Evolutionary conservation across 306 rosid species (phyloP).

Genomic region (Datisca glomerata): DNA sequence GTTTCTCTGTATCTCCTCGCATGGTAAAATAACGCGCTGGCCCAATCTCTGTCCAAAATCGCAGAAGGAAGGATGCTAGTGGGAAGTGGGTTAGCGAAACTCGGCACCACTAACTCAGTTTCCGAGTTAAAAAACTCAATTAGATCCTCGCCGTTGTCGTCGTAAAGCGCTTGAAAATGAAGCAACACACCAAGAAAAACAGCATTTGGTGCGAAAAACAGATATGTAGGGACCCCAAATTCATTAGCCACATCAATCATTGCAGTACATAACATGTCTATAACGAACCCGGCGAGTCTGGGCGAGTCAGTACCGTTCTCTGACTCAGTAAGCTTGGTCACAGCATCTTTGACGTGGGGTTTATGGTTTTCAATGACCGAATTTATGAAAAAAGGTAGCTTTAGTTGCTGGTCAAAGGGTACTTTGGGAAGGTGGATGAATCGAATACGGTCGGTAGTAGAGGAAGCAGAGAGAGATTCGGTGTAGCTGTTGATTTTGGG

Average conservation of each 20-base stretch:
- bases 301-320: neutral
- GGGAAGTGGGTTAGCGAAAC: neutral
- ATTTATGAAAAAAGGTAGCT: neutral
- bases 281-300: neutral
- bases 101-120: neutral
- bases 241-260: neutral
- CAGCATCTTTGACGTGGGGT: conserved; percentile 3
- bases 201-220: neutral
- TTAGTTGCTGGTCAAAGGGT: neutral
- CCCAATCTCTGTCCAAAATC: conserved; percentile 1
- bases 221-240: neutral
- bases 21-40: neutral
- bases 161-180: neutral
- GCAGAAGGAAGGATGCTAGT: neutral
- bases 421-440: conserved; percentile 4
- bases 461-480: neutral
- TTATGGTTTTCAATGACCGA: neutral
- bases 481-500: neutral
- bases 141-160: neutral
- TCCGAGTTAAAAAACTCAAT: neutral
- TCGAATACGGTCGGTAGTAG: neutral
- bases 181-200: neutral
- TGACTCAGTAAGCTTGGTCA: conserved; percentile 1
- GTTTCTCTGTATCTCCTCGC: conserved; percentile 3
- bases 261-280: neutral